Percentiles rank a stretch among this genome's conserved stretches.
These are phyloP conservation scores for Hura crepitans DNA, from an alignment of 441 rosid genomes.

Conservation along the genomic window DNA sequence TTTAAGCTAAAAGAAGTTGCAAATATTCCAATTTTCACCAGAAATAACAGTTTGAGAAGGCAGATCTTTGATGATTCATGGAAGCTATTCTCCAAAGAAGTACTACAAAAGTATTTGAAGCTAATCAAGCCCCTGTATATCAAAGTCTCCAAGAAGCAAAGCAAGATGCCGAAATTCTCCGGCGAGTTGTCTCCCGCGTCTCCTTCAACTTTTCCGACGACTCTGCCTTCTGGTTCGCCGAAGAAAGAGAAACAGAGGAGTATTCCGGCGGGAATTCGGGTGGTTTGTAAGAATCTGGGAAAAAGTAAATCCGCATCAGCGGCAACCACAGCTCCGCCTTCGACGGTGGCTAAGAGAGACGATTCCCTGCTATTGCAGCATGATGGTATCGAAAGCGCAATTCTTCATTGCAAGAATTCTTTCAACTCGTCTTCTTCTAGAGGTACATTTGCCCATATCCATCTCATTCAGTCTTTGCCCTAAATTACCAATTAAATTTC, in stretches of 20 bases:
- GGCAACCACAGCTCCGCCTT: constrained; percentile 8
- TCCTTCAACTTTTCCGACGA: constrained; percentile 26
- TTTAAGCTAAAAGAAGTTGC: constrained; percentile 64
- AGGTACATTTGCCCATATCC: constrained; percentile 37
- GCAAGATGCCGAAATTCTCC: constrained; percentile 45
- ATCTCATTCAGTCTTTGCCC: background rate
- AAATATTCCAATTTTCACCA: constrained; percentile 45
- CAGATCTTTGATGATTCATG: constrained; percentile 26
- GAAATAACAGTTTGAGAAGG: constrained; percentile 46
- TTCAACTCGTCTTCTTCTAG: constrained; percentile 62
- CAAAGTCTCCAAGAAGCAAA: constrained; percentile 53
- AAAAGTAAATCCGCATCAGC: constrained; percentile 61
- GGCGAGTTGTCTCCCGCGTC: constrained; percentile 27
- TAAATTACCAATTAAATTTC: background rate
- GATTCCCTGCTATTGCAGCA: constrained; percentile 79
- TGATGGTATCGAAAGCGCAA: constrained; percentile 91
- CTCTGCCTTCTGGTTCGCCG: constrained; percentile 17
- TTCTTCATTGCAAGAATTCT: constrained; percentile 86
- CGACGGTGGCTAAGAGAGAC: constrained; percentile 54
- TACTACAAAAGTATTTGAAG: constrained; percentile 69
- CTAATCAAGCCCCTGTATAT: constrained; percentile 75
- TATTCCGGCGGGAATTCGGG: constrained; percentile 60
- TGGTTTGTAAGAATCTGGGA: constrained; percentile 58
- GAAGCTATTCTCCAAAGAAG: constrained; percentile 53
- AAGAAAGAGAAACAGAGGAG: constrained; percentile 44